Conservation (phyloP, 768 basidiomycete genomes). For the Calocera cornea region DNA sequence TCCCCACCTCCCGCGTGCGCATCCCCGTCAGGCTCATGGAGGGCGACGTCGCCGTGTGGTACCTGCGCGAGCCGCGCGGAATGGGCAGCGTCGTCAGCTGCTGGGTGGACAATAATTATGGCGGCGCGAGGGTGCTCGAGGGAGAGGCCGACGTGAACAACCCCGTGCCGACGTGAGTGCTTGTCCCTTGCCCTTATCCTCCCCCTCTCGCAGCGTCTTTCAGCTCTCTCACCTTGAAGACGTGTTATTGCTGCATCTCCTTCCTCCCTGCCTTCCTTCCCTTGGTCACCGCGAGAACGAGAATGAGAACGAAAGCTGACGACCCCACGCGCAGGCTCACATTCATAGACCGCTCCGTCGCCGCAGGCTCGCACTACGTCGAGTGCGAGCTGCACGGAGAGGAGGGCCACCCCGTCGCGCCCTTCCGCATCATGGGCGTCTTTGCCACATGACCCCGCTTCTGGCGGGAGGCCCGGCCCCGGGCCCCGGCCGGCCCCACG, state of each 20-base stretch:
- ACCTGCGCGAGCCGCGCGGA: conserved; percentile 53
- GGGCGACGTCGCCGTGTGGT: conserved; percentile 90
- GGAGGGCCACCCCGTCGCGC: conserved; percentile 62
- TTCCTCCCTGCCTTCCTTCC: too few species aligned
- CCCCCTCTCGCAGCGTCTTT: neutral
- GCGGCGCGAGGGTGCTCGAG: conserved; percentile 59
- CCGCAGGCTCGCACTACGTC: conserved; percentile 82
- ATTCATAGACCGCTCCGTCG: conserved; percentile 75
- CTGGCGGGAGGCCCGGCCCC: too few species aligned
- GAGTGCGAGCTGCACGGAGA: conserved; percentile 83
- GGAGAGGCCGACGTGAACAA: conserved; percentile 58
- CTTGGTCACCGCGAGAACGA: too few species aligned
- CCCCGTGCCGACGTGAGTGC: conserved; percentile 51
- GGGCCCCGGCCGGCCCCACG: too few species aligned
- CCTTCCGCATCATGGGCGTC: conserved; percentile 85
- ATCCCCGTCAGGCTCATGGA: conserved; percentile 74
- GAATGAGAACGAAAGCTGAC: neutral
- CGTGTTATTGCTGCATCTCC: too few species aligned
- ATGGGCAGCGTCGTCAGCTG: conserved; percentile 66
- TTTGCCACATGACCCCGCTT: conserved; percentile 47
- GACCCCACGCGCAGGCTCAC: conserved; percentile 39
- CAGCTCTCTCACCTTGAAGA: too few species aligned
- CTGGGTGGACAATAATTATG: conserved; percentile 95
- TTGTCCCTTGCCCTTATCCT: neutral
- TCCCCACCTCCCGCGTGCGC: conserved; percentile 68